These are phyloP conservation scores for Ilex paraguariensis DNA, from an alignment of 305 asterid genomes.

Conservation along the genomic window DNA sequence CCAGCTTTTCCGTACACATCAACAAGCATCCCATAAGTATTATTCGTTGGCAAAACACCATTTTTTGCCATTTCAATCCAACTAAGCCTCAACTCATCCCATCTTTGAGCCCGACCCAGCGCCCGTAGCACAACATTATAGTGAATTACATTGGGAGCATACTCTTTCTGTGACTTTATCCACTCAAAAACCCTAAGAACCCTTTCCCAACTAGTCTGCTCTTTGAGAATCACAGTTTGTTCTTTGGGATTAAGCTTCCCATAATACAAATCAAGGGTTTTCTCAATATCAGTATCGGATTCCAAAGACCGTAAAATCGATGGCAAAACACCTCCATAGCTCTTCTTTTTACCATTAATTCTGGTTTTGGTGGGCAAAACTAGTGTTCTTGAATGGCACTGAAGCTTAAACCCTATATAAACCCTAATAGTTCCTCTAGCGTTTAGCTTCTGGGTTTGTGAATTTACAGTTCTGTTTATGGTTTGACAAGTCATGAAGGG, in stretches of 20 bases:
- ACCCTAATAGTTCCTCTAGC: conserved; percentile 17
- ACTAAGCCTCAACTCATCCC: conserved; percentile 92
- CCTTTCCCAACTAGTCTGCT: conserved; percentile 73
- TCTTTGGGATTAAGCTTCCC: conserved; percentile 73
- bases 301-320: conserved; percentile 55
- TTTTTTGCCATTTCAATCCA: conserved; percentile 91
- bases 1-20: conserved; percentile 96
- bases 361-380: conserved; percentile 33
- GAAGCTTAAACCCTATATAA: conserved; percentile 51
- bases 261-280: conserved; percentile 43
- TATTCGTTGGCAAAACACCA: conserved; percentile 67
- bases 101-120: conserved; percentile 73
- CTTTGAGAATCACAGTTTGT: conserved; percentile 84
- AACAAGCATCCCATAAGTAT: conserved; percentile 84
- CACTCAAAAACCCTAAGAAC: conserved; percentile 74
- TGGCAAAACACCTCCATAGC: conserved; percentile 70
- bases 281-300: conserved; percentile 51
- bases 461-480: conserved; percentile 14
- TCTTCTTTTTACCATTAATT: conserved; percentile 42
- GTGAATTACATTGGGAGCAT: conserved; percentile 79
- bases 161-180: conserved; percentile 74
- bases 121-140: conserved; percentile 82
- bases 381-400: conserved; percentile 35
- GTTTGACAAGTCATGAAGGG: not conserved
- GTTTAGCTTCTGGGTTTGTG: conserved; percentile 29